Conservation (phyloP, 2,329 filamentous ascomycete genomes). For the Aspergillus nomiae region DNA sequence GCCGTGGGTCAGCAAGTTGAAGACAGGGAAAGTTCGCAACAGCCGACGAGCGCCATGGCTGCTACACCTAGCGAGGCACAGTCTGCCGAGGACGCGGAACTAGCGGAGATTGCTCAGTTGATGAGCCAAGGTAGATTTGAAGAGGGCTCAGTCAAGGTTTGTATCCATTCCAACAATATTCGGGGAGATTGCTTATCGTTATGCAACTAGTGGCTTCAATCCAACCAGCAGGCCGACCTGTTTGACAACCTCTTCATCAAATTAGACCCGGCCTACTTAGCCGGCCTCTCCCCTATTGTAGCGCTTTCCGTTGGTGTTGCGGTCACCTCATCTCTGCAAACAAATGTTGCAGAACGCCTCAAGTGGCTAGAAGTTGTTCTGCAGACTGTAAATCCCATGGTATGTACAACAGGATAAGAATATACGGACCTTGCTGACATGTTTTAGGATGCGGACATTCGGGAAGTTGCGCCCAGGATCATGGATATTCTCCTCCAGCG, state of each 20-base stretch:
- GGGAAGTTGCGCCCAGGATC: constrained; percentile 59
- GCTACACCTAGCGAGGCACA: constrained; percentile 18
- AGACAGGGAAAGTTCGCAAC: constrained; percentile 20
- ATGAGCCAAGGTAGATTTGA: constrained; percentile 45
- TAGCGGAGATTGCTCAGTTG: constrained; percentile 43
- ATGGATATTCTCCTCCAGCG: constrained; percentile 62
- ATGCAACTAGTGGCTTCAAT: constrained; percentile 59
- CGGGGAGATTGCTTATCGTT: background rate
- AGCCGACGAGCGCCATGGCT: constrained; percentile 19
- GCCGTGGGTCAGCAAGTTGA: constrained; percentile 29
- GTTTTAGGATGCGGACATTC: constrained; percentile 54
- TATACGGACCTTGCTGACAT: constrained; percentile 9
- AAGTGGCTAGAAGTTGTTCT: constrained; percentile 61
- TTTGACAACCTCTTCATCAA: constrained; percentile 64
- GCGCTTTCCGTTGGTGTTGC: constrained; percentile 63
- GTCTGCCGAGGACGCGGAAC: constrained; percentile 42
- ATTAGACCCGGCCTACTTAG: constrained; percentile 59
- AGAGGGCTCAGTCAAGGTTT: constrained; percentile 49
- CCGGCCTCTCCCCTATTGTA: constrained; percentile 58
- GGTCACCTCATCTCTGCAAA: constrained; percentile 59
- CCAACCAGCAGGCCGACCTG: constrained; percentile 58
- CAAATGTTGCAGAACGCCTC: constrained; percentile 57
- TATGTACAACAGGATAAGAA: constrained; percentile 36
- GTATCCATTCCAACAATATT: constrained; percentile 14
- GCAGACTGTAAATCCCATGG: constrained; percentile 54